phyloP scores from a whole-genome alignment of 176 grass and related monocot species.

The Panicum miliaceum region DNA sequence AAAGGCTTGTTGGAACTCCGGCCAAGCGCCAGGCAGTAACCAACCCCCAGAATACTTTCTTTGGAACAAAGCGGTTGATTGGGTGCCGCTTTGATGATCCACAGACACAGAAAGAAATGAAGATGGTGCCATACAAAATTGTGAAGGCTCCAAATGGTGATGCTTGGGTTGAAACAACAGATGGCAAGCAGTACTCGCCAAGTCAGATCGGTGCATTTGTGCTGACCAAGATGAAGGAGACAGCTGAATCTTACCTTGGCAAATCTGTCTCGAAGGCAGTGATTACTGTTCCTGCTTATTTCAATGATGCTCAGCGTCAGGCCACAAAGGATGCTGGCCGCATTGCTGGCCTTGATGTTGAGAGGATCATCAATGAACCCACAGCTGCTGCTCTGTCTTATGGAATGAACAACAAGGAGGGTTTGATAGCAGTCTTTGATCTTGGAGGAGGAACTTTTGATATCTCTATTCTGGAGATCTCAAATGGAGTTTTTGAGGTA shows the following conservation, averaged over 20 bases:
- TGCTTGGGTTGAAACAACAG: constrained; percentile 73
- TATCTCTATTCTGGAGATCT: constrained; percentile 84
- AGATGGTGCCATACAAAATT: constrained; percentile 85
- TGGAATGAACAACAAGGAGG: constrained; percentile 81
- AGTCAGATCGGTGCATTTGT: constrained; percentile 82
- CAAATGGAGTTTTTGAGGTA: constrained; percentile 87
- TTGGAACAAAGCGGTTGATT: constrained; percentile 79
- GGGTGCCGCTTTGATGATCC: constrained; percentile 74
- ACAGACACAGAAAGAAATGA: constrained; percentile 87
- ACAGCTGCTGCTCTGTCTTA: constrained; percentile 77
- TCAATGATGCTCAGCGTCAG: constrained; percentile 71
- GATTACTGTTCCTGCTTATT: constrained; percentile 79
- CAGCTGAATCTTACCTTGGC: constrained; percentile 73
- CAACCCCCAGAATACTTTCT: constrained; percentile 78
- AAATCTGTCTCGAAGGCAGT: constrained; percentile 74
- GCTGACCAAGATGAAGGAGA: constrained; percentile 84
- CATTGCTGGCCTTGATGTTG: constrained; percentile 68
- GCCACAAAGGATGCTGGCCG: constrained; percentile 82
- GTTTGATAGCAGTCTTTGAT: constrained; percentile 78
- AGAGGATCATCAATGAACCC: constrained; percentile 82
- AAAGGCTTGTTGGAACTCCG: constrained; percentile 70
- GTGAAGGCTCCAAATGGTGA: constrained; percentile 77
- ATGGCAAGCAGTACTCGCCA: constrained; percentile 73
- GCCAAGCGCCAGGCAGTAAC: constrained; percentile 83
- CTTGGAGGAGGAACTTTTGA: constrained; percentile 84